Base-by-base conservation (phyloP, 768 basidiomycete species). In the Russula abietina region DNA sequence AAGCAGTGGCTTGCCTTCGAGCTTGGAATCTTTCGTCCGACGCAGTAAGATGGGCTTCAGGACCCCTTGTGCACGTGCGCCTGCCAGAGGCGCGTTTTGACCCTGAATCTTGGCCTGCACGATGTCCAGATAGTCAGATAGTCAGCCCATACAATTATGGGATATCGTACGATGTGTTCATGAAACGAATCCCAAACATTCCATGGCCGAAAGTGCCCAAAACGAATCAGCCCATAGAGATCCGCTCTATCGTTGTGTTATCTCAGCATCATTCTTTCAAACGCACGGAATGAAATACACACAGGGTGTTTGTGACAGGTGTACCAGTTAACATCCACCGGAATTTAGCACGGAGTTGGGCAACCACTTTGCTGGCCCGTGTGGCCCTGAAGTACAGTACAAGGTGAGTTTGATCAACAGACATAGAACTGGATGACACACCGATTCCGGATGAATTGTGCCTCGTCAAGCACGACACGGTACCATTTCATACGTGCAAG, bases 301-400 rank as follows among this genome's bases (percentile, higher is more conserved):
- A 87, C 87, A 84, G 73, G 3, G 85, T 83, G 60, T 89, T 88
- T 0, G 87, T 88, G 11, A 89, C 81, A 1, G 88, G 87, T 0
- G 88, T 89, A 39, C 88, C 87, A 0, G 88, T 91, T 28, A 92
- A 76, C 76, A 84, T 83, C 91, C 91, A 93, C 24, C 89, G 76
- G 68, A 87, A 86, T 63, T 80, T 84, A 0, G 85, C 73, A 48
- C 82, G 78, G 32, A 93, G 76, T 67, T 81, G 79, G 1, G 85
- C 83, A 22, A 86, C 75, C 41, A 80, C 81, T 32, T 81, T 74
- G 67, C 85, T 88, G 11, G 81, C 76, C 5, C 81, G 80, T 3
- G 87, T 87, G 12, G 74, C 72, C 39, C 83, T 85, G 45, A 33
- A 17, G 9, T 30, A 33, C 48, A 48, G n/a, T 26, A 33, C 48